Percentiles rank a stretch among this genome's conserved stretches.
Conservation (phyloP, 2,329 filamentous ascomycete species). For the Nothophaeocryptopus gaeumannii region DNA sequence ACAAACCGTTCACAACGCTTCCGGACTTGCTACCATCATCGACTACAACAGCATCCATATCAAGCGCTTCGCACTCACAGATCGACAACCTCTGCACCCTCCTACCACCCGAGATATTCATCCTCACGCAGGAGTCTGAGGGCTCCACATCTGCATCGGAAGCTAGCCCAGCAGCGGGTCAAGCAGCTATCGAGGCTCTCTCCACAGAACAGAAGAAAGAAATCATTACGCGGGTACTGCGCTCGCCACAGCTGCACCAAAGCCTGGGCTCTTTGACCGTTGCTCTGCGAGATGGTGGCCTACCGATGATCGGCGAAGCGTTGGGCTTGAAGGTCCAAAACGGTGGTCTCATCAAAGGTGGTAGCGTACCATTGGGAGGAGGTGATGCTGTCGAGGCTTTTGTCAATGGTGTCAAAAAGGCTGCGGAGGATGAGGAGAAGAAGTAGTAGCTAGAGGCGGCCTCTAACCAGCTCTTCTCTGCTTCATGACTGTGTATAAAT, state of each 20-base stretch:
- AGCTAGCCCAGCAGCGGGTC: conserved; percentile 56
- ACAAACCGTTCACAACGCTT: conserved; percentile 75
- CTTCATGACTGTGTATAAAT: no score
- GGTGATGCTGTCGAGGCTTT: conserved; percentile 89
- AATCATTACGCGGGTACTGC: conserved; percentile 75
- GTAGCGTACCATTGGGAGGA: conserved; percentile 80
- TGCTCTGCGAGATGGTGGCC: conserved; percentile 82
- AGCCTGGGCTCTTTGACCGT: conserved; percentile 80
- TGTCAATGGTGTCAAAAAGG: conserved; percentile 80
- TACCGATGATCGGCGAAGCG: conserved; percentile 86
- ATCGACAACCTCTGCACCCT: conserved; percentile 73
- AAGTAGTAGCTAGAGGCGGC: neutral
- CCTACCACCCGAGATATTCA: conserved; percentile 73
- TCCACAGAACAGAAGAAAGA: conserved; percentile 73
- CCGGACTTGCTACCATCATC: conserved; percentile 78
- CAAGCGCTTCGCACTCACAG: conserved; percentile 61
- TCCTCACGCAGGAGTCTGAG: conserved; percentile 66
- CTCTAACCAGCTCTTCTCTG: no score
- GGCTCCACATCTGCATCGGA: conserved; percentile 61
- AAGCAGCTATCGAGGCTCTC: conserved; percentile 71
- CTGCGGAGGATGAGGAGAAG: conserved; percentile 60
- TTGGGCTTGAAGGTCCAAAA: conserved; percentile 77
- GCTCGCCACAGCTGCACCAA: conserved; percentile 88
- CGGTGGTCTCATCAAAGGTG: conserved; percentile 74
- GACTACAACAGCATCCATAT: conserved; percentile 74